phyloP scores from a whole-genome alignment of 176 grass and related monocot genomes.

The Rhynchospora pubera region DNA sequence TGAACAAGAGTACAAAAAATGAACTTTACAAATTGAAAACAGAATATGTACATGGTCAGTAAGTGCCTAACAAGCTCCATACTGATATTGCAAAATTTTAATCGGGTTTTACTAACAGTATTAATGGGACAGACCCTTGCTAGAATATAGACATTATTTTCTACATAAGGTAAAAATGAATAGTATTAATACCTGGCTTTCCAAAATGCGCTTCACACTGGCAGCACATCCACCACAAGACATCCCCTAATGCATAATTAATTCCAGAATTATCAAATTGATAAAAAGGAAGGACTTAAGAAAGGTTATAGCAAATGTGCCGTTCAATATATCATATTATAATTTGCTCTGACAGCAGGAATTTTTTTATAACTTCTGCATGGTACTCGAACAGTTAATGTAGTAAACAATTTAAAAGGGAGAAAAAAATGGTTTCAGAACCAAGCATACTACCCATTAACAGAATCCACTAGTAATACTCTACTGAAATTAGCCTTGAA shows the following conservation, averaged over 20 bases:
- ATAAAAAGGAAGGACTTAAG: not conserved
- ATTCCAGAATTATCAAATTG: conserved; percentile 16
- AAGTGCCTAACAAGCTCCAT: not conserved
- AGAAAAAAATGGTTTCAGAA: not conserved
- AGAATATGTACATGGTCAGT: not conserved
- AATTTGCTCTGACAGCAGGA: not conserved
- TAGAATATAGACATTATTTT: conserved; percentile 2
- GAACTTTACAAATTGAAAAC: not conserved
- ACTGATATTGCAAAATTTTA: not conserved
- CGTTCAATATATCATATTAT: not conserved
- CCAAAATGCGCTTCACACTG: conserved; percentile 86
- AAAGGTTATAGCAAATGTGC: not conserved
- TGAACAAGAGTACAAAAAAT: not conserved
- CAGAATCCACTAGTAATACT: not conserved
- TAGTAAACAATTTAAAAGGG: not conserved
- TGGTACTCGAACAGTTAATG: not conserved
- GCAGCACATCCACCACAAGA: conserved; percentile 89
- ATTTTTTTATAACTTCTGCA: not conserved
- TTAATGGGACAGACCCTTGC: not conserved
- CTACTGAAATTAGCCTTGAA: not conserved
- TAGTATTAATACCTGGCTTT: conserved; percentile 74
- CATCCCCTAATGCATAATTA: conserved; percentile 70
- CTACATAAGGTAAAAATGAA: not conserved
- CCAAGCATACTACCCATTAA: not conserved
- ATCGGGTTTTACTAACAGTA: not conserved